Conservation (phyloP, 2,329 filamentous ascomycete genomes). For the Trichoderma aggressivum region DNA sequence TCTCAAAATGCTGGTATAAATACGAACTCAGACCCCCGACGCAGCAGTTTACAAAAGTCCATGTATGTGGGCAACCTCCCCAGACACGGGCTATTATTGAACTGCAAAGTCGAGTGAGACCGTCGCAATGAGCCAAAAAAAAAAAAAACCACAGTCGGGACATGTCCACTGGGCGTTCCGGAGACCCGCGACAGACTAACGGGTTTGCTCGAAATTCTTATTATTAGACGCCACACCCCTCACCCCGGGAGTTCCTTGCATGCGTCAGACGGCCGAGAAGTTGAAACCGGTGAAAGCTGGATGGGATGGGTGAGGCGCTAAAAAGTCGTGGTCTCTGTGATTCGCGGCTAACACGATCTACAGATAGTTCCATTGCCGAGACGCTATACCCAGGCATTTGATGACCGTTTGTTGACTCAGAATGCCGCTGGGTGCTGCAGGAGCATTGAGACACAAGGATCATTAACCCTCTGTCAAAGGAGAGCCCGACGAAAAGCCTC, state of each 20-base stretch:
- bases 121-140: background rate
- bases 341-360: constrained; percentile 13
- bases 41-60: background rate
- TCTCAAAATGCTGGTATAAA: background rate
- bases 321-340: background rate
- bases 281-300: constrained; percentile 8
- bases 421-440: background rate
- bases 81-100: background rate
- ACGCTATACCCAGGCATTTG: background rate
- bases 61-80: background rate
- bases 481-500: background rate
- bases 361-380: background rate
- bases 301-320: background rate
- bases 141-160: no score
- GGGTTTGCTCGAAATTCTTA: background rate
- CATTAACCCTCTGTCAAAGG: background rate
- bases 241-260: constrained; percentile 4
- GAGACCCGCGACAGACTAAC: background rate
- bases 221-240: background rate
- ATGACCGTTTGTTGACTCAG: background rate
- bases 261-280: constrained; percentile 1
- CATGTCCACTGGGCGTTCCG: background rate
- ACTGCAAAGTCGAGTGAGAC: background rate
- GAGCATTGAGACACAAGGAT: background rate
- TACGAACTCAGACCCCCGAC: background rate